Percentiles rank a stretch among this genome's conserved stretches.
phyloP scores from a whole-genome alignment of 2,329 filamentous ascomycete species.

The Stromatinia cepivora region DNA sequence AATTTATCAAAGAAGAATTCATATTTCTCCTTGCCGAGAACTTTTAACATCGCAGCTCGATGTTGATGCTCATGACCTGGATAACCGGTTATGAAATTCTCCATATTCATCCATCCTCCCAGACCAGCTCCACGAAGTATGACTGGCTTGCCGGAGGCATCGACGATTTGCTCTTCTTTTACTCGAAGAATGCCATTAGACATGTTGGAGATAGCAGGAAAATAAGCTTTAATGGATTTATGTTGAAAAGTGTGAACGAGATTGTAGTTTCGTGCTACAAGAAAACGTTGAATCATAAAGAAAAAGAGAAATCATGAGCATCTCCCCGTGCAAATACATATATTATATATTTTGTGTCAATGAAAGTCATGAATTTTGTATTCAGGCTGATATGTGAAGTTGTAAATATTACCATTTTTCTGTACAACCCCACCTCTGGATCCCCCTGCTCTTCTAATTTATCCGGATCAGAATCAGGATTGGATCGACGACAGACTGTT shows the following conservation, averaged over 20 bases:
- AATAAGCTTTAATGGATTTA: background rate
- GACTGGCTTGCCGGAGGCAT: conserved; percentile 40
- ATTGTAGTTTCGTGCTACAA: background rate
- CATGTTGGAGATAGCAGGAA: conserved; percentile 24
- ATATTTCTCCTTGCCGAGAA: conserved; percentile 56
- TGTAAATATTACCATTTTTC: conserved; percentile 10
- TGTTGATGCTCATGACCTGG: conserved; percentile 58
- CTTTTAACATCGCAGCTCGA: conserved; percentile 53
- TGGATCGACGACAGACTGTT: conserved; percentile 6
- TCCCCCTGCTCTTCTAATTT: conserved; percentile 6
- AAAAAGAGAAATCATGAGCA: background rate
- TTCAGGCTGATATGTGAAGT: conserved; percentile 20
- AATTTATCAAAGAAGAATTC: conserved; percentile 59
- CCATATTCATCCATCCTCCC: conserved; percentile 52
- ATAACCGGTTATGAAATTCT: conserved; percentile 65
- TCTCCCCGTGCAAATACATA: background rate
- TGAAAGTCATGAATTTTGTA: conserved; percentile 6
- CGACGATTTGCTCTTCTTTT: conserved; percentile 42
- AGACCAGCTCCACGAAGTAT: conserved; percentile 46
- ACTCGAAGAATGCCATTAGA: conserved; percentile 41
- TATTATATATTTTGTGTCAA: background rate
- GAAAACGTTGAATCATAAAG: background rate
- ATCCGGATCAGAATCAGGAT: background rate
- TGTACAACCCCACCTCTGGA: conserved; percentile 12
- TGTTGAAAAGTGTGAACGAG: background rate